phyloP scores from a whole-genome alignment of 257 asterid species.

The Datura wrightii region DNA sequence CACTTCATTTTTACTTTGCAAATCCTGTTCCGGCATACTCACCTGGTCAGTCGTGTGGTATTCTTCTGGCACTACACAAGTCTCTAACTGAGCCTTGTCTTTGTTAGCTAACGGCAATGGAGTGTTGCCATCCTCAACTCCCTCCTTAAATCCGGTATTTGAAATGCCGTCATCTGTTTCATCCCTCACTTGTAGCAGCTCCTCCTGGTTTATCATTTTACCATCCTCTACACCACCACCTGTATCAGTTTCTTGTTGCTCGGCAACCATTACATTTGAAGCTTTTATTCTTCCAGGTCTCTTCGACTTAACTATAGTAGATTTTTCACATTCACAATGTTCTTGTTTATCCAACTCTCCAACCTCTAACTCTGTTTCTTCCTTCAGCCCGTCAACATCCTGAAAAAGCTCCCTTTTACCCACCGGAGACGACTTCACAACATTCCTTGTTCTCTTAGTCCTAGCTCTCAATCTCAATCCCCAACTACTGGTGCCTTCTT shows the following conservation, averaged over 20 bases:
- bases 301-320: constrained; percentile 64
- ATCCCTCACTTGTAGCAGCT: constrained; percentile 44
- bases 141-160: constrained; percentile 36
- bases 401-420: constrained; percentile 74
- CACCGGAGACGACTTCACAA: constrained; percentile 45
- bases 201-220: constrained; percentile 42
- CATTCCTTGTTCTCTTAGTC: constrained; percentile 42
- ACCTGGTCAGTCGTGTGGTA: constrained; percentile 43
- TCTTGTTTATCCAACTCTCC: constrained; percentile 46
- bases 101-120: constrained; percentile 41
- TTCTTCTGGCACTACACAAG: constrained; percentile 46
- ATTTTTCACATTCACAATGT: constrained; percentile 45
- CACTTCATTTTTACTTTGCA: constrained; percentile 42
- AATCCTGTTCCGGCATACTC: constrained; percentile 46
- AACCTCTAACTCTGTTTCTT: constrained; percentile 42
- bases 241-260: constrained; percentile 48
- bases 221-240: constrained; percentile 50
- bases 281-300: constrained; percentile 67
- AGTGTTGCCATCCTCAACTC: constrained; percentile 45
- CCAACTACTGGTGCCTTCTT: constrained; percentile 59
- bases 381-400: constrained; percentile 48
- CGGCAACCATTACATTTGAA: constrained; percentile 50
- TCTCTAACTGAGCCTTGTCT: constrained; percentile 45
- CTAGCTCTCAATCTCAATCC: constrained; percentile 70
- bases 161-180: constrained; percentile 43